phyloP scores from a whole-genome alignment of 1,284 basidiomycete species.

The Wolfiporia cocos region DNA sequence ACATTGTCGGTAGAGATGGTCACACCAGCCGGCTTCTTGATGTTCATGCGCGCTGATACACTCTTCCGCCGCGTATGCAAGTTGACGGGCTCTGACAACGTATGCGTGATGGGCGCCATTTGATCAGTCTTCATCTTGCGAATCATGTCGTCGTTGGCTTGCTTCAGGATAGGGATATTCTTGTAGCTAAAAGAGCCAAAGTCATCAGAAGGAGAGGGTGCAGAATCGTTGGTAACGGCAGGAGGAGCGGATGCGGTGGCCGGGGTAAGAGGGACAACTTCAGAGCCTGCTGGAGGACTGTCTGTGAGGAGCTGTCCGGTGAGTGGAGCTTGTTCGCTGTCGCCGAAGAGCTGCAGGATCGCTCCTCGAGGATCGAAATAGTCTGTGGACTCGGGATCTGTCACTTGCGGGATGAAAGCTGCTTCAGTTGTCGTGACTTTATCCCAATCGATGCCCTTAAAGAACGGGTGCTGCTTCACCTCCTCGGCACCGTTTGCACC shows the following conservation, averaged over 20 bases:
- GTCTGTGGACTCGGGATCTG: constrained; percentile 96
- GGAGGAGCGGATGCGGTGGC: constrained; percentile 35
- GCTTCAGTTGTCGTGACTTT: constrained; percentile 85
- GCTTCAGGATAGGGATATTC: constrained; percentile 94
- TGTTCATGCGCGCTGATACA: constrained; percentile 58
- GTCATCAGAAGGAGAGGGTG: constrained; percentile 58
- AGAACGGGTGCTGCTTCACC: constrained; percentile 91
- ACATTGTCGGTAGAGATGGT: constrained; percentile 55
- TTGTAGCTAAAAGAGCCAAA: constrained; percentile 99
- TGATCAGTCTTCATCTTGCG: constrained; percentile 88
- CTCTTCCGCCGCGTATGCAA: constrained; percentile 63
- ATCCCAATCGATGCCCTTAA: constrained; percentile 90
- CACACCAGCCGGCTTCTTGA: constrained; percentile 70
- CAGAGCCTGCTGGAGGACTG: constrained; percentile 32
- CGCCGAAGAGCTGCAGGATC: constrained; percentile 82
- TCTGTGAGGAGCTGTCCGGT: constrained; percentile 42
- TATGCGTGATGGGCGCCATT: constrained; percentile 64
- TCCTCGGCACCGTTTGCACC: constrained; percentile 89
- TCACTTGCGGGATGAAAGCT: constrained; percentile 93
- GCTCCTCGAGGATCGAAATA: constrained; percentile 98
- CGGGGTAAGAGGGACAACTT: constrained; percentile 26
- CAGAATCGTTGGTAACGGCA: constrained; percentile 41
- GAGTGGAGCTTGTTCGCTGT: constrained; percentile 59
- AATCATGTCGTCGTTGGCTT: constrained; percentile 98
- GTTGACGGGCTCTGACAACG: constrained; percentile 58